Conservation (phyloP, 257 asterid genomes). For the Jaltomata sinuosa region DNA sequence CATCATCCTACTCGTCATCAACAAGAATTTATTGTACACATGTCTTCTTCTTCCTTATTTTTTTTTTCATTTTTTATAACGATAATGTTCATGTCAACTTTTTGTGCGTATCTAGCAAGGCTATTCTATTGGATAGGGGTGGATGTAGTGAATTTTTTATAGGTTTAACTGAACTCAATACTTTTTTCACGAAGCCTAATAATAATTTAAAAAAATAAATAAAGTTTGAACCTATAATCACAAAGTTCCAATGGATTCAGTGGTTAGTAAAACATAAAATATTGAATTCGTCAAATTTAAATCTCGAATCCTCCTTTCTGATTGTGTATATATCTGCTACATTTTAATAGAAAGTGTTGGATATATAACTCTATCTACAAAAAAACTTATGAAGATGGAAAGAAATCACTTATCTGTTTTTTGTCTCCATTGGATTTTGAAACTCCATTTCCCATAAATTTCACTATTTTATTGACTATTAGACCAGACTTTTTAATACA, state of each 20-base stretch:
- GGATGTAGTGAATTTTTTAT: neutral
- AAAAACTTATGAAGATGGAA: neutral
- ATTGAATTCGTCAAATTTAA: neutral
- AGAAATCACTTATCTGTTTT: neutral
- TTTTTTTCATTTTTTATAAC: neutral
- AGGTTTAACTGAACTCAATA: neutral
- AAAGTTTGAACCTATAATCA: neutral
- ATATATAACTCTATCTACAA: no score
- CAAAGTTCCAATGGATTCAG: neutral
- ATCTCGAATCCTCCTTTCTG: no score
- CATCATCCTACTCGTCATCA: neutral
- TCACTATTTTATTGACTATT: neutral
- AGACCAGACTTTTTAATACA: neutral
- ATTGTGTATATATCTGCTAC: no score
- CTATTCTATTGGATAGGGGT: neutral
- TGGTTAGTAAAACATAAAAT: neutral
- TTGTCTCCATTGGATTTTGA: neutral
- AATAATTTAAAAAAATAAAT: no score
- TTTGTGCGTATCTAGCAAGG: neutral
- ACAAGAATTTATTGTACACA: neutral
- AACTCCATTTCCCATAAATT: neutral
- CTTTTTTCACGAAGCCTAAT: neutral
- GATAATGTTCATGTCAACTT: neutral
- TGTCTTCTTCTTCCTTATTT: neutral
- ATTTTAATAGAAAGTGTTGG: no score